Conservation (phyloP, 805 yeast species). For the Scheffersomyces coipomensis region DNA sequence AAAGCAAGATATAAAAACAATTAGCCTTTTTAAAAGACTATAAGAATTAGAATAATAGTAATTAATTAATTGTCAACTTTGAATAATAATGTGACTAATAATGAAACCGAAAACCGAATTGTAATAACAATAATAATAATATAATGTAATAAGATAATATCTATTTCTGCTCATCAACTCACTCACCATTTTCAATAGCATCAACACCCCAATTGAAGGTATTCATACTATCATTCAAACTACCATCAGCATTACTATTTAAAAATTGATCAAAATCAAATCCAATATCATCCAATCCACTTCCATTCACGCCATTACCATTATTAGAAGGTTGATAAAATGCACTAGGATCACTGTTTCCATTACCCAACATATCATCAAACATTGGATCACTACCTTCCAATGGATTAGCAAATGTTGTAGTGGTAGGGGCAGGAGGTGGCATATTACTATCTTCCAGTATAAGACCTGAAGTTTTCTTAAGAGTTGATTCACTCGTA, state of each 20-base stretch:
- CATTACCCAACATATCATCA: slow-evolving; percentile 23
- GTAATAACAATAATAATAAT: too few species aligned
- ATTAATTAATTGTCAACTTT: too few species aligned
- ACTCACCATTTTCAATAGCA: slow-evolving; percentile 23
- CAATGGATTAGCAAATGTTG: slow-evolving; percentile 8
- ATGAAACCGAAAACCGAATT: too few species aligned
- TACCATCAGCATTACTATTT: slow-evolving; percentile 31
- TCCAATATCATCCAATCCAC: slow-evolving; percentile 41
- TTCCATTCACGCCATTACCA: slow-evolving; percentile 4
- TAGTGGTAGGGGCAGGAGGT: slow-evolving; percentile 1
- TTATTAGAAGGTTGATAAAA: slow-evolving; percentile 7
- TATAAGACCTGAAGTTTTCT: not conserved
- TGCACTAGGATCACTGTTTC: slow-evolving; percentile 2
- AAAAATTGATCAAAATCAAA: slow-evolving; percentile 43
- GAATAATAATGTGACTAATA: too few species aligned
- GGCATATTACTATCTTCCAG: slow-evolving; percentile 1
- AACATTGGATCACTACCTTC: slow-evolving; percentile 28
- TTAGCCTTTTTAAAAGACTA: too few species aligned
- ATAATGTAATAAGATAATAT: too few species aligned
- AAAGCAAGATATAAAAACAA: too few species aligned
- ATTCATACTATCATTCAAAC: slow-evolving; percentile 31
- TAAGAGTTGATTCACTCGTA: slow-evolving; percentile 4
- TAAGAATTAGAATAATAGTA: too few species aligned
- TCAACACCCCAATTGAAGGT: slow-evolving; percentile 42
- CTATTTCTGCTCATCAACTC: too few species aligned